Conservation (phyloP, 306 rosid species). For the Begonia loranthoides region DNA sequence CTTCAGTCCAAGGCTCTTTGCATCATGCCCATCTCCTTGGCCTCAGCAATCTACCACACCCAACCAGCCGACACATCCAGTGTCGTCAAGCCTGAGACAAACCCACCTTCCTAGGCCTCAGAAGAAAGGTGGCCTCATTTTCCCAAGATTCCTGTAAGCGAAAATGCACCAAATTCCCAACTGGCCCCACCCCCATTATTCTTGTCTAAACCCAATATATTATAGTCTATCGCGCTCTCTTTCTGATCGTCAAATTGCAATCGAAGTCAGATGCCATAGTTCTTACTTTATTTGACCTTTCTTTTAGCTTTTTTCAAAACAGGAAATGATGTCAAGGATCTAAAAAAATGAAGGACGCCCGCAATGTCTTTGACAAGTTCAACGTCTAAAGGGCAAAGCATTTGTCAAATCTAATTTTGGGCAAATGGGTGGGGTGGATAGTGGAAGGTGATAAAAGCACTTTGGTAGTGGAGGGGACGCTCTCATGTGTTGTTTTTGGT, state of each 20-base stretch:
- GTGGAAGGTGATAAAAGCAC: no score
- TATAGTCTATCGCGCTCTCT: no score
- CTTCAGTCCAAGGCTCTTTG: conserved; percentile 94
- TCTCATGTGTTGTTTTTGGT: conserved; percentile 2
- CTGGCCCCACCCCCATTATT: conserved; percentile 27
- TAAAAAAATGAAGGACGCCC: no score
- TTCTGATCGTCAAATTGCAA: no score
- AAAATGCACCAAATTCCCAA: conserved; percentile 19
- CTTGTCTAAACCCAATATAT: conserved; percentile 23
- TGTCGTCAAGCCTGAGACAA: conserved; percentile 63
- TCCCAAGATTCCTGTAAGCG: conserved; percentile 14
- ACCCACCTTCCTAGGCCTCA: conserved; percentile 47
- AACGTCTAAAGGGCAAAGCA: no score
- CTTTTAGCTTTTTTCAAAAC: no score
- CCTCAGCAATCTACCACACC: conserved; percentile 86
- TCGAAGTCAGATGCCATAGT: conserved; percentile 77
- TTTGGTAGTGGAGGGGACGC: no score
- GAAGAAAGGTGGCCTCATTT: conserved; percentile 4
- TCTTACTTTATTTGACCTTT: conserved; percentile 17
- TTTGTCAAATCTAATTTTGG: no score
- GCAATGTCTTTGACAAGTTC: no score
- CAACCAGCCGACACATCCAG: conserved; percentile 77
- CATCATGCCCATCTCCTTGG: conserved; percentile 90
- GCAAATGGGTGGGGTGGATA: no score
- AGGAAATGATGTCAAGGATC: no score